A percentile compares a stretch with the other conserved stretches of the same genome.
Evolutionary conservation across 2,329 filamentous ascomycete species (phyloP).

Genomic region (Hymenoscyphus linearis): DNA sequence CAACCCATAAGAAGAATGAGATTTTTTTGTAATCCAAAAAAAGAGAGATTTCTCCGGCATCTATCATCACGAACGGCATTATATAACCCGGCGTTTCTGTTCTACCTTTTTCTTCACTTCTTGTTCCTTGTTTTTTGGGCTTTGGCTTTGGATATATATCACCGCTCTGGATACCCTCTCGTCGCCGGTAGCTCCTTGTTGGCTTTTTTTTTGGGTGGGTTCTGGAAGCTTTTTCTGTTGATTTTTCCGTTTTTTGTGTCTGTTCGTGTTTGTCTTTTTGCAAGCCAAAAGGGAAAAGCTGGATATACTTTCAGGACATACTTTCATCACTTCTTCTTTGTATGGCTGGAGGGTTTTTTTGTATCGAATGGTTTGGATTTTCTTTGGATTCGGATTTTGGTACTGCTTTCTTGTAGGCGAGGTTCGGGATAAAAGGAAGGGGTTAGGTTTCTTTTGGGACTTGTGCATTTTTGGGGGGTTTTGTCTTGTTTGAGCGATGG

Average conservation of each 20-base stretch:
- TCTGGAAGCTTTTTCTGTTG: background rate
- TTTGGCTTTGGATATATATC: background rate
- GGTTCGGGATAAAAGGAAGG: background rate
- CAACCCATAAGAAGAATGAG: too few species aligned
- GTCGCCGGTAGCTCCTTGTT: background rate
- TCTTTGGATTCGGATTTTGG: background rate
- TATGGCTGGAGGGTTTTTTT: background rate
- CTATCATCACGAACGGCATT: background rate
- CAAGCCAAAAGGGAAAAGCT: background rate
- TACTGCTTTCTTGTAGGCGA: background rate
- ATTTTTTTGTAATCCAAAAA: background rate
- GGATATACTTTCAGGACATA: too few species aligned
- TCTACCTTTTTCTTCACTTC: background rate
- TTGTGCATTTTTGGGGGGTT: background rate
- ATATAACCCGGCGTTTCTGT: background rate
- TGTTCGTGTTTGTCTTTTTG: background rate
- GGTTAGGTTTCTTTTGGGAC: background rate
- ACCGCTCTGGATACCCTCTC: conserved; percentile 1
- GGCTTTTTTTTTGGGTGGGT: background rate
- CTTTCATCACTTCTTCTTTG: background rate
- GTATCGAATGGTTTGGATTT: background rate
- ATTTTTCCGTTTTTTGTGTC: background rate
- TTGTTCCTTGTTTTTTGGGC: background rate
- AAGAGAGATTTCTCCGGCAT: background rate
- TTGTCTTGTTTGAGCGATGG: background rate